Conservation (phyloP, 768 basidiomycete species). For the Pisolithus sp. region DNA sequence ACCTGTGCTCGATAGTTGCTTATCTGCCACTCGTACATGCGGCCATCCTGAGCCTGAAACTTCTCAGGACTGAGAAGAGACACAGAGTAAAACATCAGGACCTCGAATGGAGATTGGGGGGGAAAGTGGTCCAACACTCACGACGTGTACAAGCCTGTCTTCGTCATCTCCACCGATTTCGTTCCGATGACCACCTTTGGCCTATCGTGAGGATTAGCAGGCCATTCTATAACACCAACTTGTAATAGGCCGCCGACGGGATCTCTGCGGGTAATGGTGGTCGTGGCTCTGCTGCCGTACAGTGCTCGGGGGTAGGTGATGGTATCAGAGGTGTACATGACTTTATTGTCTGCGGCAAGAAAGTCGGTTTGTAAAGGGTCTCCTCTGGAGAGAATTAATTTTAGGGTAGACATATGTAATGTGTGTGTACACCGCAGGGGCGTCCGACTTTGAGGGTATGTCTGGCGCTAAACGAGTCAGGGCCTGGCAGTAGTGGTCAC, state of each 20-base stretch:
- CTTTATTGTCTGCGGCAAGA: constrained; percentile 3
- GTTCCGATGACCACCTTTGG: constrained; percentile 20
- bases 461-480: not conserved
- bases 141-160: constrained; percentile 18
- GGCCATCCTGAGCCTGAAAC: constrained; percentile 17
- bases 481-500: too few relatives aligned
- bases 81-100: not conserved
- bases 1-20: constrained; percentile 19
- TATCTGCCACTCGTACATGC: constrained; percentile 25
- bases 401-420: constrained; percentile 14
- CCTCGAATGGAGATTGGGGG: not conserved
- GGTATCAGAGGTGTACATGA: constrained; percentile 17
- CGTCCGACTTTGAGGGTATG: not conserved
- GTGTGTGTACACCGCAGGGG: not conserved
- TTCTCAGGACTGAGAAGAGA: constrained; percentile 16
- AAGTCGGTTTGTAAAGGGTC: constrained; percentile 24
- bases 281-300: constrained; percentile 13
- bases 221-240: constrained; percentile 28
- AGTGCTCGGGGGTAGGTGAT: not conserved
- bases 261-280: constrained; percentile 20
- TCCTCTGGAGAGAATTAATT: constrained; percentile 16
- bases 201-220: constrained; percentile 1
- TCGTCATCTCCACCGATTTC: constrained; percentile 19
- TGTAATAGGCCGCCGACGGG: constrained; percentile 16
- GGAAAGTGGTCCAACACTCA: constrained; percentile 2